Percentiles rank a stretch among this genome's conserved stretches.
phyloP scores from a whole-genome alignment of 2,329 filamentous ascomycete species.

The Cercospora sesami region DNA sequence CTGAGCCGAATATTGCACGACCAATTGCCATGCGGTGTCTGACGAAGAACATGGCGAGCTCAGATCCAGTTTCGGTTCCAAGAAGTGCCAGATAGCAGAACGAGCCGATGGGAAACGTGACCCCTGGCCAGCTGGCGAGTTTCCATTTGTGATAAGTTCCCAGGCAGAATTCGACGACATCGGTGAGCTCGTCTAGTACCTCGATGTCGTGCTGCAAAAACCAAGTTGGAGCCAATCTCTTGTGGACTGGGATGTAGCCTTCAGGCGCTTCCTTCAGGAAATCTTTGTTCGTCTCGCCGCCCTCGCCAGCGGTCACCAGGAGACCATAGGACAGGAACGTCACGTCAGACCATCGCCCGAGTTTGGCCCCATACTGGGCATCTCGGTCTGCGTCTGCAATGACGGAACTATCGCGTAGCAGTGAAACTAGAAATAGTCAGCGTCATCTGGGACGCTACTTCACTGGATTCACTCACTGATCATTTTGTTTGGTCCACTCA shows the following conservation, averaged over 20 bases:
- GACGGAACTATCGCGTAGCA: background rate
- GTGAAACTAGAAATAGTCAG: background rate
- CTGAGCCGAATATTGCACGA: background rate
- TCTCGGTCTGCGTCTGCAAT: background rate
- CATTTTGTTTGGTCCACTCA: background rate
- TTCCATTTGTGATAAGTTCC: background rate
- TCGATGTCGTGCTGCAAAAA: background rate
- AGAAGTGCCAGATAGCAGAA: background rate
- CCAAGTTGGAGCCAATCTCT: background rate
- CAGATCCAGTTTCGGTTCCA: background rate
- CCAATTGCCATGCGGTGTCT: background rate
- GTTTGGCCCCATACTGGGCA: background rate
- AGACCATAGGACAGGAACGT: background rate
- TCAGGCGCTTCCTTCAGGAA: background rate
- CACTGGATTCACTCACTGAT: background rate
- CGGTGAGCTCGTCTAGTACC: background rate
- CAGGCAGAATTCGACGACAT: background rate
- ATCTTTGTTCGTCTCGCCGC: background rate
- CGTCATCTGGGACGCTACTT: background rate
- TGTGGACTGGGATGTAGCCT: background rate
- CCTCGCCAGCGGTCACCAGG: background rate
- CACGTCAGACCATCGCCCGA: background rate
- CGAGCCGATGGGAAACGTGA: conserved; percentile 4
- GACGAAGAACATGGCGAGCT: background rate
- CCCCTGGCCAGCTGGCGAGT: background rate